phyloP scores from a whole-genome alignment of 2,329 filamentous ascomycete species.

The Curvularia lunata region DNA sequence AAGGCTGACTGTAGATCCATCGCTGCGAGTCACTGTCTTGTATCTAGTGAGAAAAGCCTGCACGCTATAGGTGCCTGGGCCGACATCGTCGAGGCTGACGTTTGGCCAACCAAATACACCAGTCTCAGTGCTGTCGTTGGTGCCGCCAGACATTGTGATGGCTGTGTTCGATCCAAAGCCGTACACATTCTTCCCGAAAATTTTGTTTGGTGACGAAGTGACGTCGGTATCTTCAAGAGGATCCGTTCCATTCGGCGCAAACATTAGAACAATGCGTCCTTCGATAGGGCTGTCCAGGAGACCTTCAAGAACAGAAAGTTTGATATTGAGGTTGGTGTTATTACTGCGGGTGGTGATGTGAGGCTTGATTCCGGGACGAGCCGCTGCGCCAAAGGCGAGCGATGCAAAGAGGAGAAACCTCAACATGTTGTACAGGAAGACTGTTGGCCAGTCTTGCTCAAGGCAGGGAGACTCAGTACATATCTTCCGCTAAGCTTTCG shows the following conservation, averaged over 20 bases:
- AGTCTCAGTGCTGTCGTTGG: constrained; percentile 27
- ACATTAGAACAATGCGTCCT: constrained; percentile 44
- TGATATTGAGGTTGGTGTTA: constrained; percentile 18
- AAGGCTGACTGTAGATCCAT: constrained; percentile 46
- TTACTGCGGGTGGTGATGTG: constrained; percentile 5
- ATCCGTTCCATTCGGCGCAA: constrained; percentile 44
- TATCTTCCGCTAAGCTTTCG: not conserved
- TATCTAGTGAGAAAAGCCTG: constrained; percentile 48
- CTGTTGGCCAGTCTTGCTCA: not conserved
- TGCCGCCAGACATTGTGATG: constrained; percentile 39
- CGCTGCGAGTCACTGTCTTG: constrained; percentile 45
- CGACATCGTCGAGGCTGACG: constrained; percentile 39
- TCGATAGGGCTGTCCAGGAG: constrained; percentile 36
- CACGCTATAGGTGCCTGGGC: constrained; percentile 42
- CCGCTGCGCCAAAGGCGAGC: constrained; percentile 7
- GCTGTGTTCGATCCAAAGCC: constrained; percentile 26
- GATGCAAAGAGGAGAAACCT: constrained; percentile 2
- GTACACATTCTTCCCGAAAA: constrained; percentile 49
- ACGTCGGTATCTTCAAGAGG: constrained; percentile 49
- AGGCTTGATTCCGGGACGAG: not conserved
- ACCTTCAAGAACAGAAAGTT: constrained; percentile 36
- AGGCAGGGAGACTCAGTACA: not conserved
- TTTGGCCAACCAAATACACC: constrained; percentile 47
- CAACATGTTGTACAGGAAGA: constrained; percentile 7
- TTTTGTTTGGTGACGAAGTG: constrained; percentile 42